Evolutionary conservation across 768 basidiomycete species (phyloP).

Genomic region (Pulveroboletus ravenelii): DNA sequence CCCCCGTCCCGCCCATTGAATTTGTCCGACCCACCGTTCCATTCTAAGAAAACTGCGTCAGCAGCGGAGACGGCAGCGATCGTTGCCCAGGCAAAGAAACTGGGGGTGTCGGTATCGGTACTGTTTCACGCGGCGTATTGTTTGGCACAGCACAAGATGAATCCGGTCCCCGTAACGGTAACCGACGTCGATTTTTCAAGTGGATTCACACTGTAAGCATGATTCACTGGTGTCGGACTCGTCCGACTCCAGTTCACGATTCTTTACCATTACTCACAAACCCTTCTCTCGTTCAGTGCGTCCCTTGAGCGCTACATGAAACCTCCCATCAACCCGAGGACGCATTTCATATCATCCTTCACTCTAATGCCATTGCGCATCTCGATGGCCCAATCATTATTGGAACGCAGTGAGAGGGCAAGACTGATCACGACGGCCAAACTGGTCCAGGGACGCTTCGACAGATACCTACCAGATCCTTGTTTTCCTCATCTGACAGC

Average conservation of each 20-base stretch:
- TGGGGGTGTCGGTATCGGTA: conserved; percentile 10
- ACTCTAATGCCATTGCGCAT: conserved; percentile 11
- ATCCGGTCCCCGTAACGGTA: conserved; percentile 6
- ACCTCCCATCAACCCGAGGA: conserved; percentile 15
- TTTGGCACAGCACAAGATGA: conserved; percentile 20
- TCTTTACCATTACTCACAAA: neutral
- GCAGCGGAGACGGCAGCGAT: conserved; percentile 11
- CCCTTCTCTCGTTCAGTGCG: conserved; percentile 1
- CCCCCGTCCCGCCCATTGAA: conserved; percentile 6
- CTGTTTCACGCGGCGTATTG: conserved; percentile 23
- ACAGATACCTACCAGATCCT: conserved; percentile 11
- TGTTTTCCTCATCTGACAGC: conserved; percentile 11
- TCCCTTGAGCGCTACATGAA: conserved; percentile 18
- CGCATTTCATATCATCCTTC: conserved; percentile 16
- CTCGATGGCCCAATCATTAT: conserved; percentile 11
- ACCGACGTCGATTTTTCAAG: conserved; percentile 16
- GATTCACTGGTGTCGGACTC: neutral
- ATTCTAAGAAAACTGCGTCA: neutral
- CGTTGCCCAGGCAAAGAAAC: conserved; percentile 4
- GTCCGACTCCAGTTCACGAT: neutral
- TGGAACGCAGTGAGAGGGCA: conserved; percentile 4
- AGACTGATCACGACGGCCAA: conserved; percentile 11
- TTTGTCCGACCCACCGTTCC: conserved; percentile 8
- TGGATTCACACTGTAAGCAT: conserved; percentile 9
- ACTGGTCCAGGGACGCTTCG: conserved; percentile 9